phyloP scores from a whole-genome alignment of 225 moss, liverwort and hornwort species.

The Pleurozium schreberi region DNA sequence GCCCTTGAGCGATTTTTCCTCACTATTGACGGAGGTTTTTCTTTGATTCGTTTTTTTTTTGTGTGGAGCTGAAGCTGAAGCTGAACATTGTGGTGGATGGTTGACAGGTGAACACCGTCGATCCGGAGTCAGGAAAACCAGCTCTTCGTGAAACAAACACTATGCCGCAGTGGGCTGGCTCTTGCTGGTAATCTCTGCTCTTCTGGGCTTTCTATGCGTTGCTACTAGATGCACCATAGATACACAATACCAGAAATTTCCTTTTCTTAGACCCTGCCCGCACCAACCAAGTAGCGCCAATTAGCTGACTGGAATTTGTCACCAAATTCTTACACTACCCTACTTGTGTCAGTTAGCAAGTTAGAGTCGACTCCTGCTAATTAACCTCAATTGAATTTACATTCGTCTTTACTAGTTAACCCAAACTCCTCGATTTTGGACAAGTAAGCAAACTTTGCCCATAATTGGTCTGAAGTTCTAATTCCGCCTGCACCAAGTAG shows the following conservation, averaged over 20 bases:
- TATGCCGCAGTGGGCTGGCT: slow-evolving; percentile 99
- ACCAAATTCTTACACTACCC: neutral
- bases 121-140: slow-evolving; percentile 56
- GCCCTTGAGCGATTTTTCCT: neutral
- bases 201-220: neutral
- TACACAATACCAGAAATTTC: neutral
- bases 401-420: neutral
- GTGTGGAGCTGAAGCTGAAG: neutral
- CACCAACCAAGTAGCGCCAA: neutral
- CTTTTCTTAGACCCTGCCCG: neutral
- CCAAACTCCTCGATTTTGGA: neutral
- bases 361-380: neutral
- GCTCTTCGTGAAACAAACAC: slow-evolving; percentile 86
- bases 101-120: slow-evolving; percentile 57
- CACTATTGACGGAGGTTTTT: neutral
- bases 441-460: neutral
- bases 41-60: neutral
- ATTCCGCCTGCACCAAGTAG: neutral
- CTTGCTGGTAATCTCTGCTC: slow-evolving; percentile 65
- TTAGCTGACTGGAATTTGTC: neutral
- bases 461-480: neutral
- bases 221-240: neutral
- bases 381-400: neutral
- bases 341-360: neutral
- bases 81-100: neutral